phyloP scores from a whole-genome alignment of 192 early-diverging fungal genomes.

The Coemansia sp. region DNA sequence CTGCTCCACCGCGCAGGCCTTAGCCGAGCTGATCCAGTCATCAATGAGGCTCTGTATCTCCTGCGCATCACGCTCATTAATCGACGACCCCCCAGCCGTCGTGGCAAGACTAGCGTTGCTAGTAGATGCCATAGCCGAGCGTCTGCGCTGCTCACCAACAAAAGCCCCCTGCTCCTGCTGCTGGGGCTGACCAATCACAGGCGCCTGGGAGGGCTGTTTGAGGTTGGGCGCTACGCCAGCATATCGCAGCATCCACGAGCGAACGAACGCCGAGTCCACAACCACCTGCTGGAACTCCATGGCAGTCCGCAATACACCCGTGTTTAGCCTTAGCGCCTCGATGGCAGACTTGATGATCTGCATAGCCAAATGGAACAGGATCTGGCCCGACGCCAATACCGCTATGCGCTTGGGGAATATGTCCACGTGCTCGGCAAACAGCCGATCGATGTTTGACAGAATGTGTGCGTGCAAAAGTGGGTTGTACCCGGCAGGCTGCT shows the following conservation, averaged over 20 bases:
- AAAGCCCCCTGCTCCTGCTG: not conserved
- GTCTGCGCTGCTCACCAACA: slow-evolving; percentile 7
- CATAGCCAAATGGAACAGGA: slow-evolving; percentile 40
- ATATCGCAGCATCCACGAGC: slow-evolving; percentile 44
- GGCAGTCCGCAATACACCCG: slow-evolving; percentile 5
- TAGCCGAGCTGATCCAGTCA: slow-evolving; percentile 40
- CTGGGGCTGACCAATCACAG: not conserved
- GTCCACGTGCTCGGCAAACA: slow-evolving; percentile 56
- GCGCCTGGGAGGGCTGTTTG: not conserved
- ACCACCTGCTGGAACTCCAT: slow-evolving; percentile 31
- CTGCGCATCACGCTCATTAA: slow-evolving; percentile 36
- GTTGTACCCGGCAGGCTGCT: not conserved
- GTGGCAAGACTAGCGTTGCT: not conserved
- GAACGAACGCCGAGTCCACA: slow-evolving; percentile 40
- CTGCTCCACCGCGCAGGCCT: slow-evolving; percentile 21
- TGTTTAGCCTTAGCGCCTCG: slow-evolving; percentile 25
- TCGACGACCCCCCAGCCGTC: not conserved
- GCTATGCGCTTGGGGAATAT: slow-evolving; percentile 32
- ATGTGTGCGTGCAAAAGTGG: slow-evolving; percentile 37
- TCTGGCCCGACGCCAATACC: slow-evolving; percentile 34
- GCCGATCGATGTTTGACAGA: slow-evolving; percentile 48
- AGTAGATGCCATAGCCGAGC: slow-evolving; percentile 1
- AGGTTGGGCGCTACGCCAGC: slow-evolving; percentile 37
- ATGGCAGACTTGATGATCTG: slow-evolving; percentile 47
- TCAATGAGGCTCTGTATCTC: slow-evolving; percentile 41